Percentiles rank a stretch among this genome's conserved stretches.
phyloP scores from a whole-genome alignment of 345 rosid species.

The Diplotaxis tenuifolia region DNA sequence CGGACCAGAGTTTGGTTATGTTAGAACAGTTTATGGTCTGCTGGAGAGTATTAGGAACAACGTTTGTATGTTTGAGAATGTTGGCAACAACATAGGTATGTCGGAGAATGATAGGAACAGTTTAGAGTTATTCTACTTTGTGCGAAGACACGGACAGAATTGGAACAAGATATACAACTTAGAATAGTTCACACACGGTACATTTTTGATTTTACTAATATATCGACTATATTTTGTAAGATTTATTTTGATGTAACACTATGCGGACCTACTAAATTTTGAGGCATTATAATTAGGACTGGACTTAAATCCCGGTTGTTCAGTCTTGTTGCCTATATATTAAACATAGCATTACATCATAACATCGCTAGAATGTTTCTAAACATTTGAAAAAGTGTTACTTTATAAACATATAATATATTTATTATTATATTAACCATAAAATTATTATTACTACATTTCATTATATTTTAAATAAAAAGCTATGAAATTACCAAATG shows the following conservation, averaged over 20 bases:
- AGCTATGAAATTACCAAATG: too few species aligned
- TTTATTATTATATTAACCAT: too few species aligned
- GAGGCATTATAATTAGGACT: too few species aligned
- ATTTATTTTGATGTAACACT: not conserved
- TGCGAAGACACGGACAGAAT: conserved; percentile 47
- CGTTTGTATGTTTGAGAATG: not conserved
- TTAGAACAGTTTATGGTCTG: conserved; percentile 33
- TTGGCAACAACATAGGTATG: not conserved
- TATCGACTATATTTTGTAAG: not conserved
- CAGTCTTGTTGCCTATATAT: too few species aligned
- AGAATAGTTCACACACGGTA: not conserved
- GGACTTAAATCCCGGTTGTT: too few species aligned
- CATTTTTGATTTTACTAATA: conserved; percentile 2
- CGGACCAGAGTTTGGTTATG: conserved; percentile 53
- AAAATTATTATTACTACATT: too few species aligned
- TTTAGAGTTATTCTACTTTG: conserved; percentile 38
- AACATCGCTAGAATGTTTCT: too few species aligned
- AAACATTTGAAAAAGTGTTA: too few species aligned
- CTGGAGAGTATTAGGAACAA: conserved; percentile 32
- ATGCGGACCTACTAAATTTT: not conserved
- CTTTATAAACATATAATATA: too few species aligned
- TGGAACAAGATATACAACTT: conserved; percentile 36
- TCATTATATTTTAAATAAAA: too few species aligned
- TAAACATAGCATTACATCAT: too few species aligned
- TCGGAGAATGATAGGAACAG: not conserved